Evolutionary conservation across 345 rosid species (phyloP).

Genomic region (Euclidium syriacum): DNA sequence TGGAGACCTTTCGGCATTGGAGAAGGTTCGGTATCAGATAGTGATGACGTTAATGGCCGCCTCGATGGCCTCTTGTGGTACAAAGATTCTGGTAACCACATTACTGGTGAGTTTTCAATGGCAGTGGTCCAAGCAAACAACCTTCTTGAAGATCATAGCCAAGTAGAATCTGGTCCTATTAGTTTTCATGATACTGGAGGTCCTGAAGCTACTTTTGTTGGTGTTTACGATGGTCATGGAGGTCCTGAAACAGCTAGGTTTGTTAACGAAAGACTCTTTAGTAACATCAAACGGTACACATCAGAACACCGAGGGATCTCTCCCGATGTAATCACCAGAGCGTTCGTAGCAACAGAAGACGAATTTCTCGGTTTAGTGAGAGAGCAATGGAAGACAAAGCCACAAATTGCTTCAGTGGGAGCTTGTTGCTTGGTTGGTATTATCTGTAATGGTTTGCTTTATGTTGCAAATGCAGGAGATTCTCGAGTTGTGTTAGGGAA

Average conservation of each 20-base stretch:
- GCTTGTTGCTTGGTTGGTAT: slow-evolving; percentile 92
- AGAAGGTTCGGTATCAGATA: slow-evolving; percentile 49
- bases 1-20: slow-evolving; percentile 82
- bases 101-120: slow-evolving; percentile 85
- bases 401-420: slow-evolving; percentile 93
- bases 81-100: slow-evolving; percentile 69
- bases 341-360: slow-evolving; percentile 84
- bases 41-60: slow-evolving; percentile 51
- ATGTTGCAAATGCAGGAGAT: slow-evolving; percentile 94
- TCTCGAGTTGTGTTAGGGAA: slow-evolving; percentile 87
- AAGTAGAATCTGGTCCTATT: slow-evolving; percentile 91
- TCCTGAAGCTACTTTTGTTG: slow-evolving; percentile 90
- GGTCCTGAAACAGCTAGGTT: slow-evolving; percentile 93
- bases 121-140: slow-evolving; percentile 89
- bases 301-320: slow-evolving; percentile 71
- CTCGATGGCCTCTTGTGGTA: slow-evolving; percentile 85
- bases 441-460: slow-evolving; percentile 65
- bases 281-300: slow-evolving; percentile 58
- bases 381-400: slow-evolving; percentile 62
- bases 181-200: slow-evolving; percentile 72
- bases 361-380: slow-evolving; percentile 74
- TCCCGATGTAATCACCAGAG: slow-evolving; percentile 73
- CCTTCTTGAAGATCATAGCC: slow-evolving; percentile 78
- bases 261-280: slow-evolving; percentile 65
- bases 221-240: slow-evolving; percentile 99